Percentiles rank a stretch among this genome's conserved stretches.
Evolutionary conservation across 179 eudicot genomes (phyloP).

Genomic region (Silene coronaria): DNA sequence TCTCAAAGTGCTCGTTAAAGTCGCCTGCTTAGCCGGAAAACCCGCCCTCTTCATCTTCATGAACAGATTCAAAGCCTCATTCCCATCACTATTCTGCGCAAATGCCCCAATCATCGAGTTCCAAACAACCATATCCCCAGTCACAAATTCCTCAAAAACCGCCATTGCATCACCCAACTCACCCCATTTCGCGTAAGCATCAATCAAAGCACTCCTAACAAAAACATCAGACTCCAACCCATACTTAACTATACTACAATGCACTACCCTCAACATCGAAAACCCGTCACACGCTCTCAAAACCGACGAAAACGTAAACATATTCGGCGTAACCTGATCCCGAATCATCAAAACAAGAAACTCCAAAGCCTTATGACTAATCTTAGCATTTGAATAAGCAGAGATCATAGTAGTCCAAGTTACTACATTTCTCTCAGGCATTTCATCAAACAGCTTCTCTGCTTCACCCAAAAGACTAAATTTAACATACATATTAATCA

Average conservation of each 20-base stretch:
- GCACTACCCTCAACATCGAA: constrained; percentile 44
- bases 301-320: constrained; percentile 60
- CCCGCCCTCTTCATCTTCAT: constrained; percentile 52
- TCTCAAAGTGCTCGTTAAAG: constrained; percentile 54
- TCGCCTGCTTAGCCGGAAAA: constrained; percentile 44
- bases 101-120: constrained; percentile 64
- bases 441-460: constrained; percentile 37
- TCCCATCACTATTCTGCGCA: constrained; percentile 55
- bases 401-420: constrained; percentile 69
- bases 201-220: constrained; percentile 58
- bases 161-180: constrained; percentile 39
- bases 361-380: constrained; percentile 36
- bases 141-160: constrained; percentile 52
- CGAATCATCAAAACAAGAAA: constrained; percentile 51
- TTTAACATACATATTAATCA: constrained; percentile 55
- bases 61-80: constrained; percentile 51
- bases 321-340: constrained; percentile 49
- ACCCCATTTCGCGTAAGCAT: constrained; percentile 59
- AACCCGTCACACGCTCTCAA: constrained; percentile 55
- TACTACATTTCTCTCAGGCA: constrained; percentile 56
- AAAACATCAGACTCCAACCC: constrained; percentile 58
- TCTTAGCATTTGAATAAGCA: constrained; percentile 42
- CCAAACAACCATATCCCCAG: constrained; percentile 60
- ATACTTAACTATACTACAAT: constrained; percentile 44
- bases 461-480: constrained; percentile 37